Percentiles rank a stretch among this genome's conserved stretches.
These are phyloP conservation scores for Fraxinus latifolia DNA, from an alignment of 305 asterid genomes.

Conservation along the genomic window DNA sequence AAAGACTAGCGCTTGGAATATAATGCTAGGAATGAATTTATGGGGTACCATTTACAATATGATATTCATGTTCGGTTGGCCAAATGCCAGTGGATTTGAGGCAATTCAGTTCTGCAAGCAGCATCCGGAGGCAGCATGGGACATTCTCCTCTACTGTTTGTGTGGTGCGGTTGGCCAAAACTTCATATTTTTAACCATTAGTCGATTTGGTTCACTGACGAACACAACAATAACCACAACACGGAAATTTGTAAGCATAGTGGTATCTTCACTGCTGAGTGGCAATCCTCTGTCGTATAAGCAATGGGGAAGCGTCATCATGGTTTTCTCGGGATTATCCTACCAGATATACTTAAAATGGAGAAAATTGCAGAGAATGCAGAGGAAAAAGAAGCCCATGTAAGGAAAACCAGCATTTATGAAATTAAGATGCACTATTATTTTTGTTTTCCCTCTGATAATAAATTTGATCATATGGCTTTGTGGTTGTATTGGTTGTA, in stretches of 20 bases:
- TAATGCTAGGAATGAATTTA: constrained; percentile 97
- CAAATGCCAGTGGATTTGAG: constrained; percentile 74
- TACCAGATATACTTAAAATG: constrained; percentile 90
- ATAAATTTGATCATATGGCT: constrained; percentile 16
- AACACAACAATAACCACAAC: constrained; percentile 97
- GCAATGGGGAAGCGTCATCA: constrained; percentile 87
- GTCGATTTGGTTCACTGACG: constrained; percentile 88
- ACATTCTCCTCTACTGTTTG: constrained; percentile 75
- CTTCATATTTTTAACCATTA: constrained; percentile 86
- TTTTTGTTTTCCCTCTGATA: constrained; percentile 16
- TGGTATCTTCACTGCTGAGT: constrained; percentile 77
- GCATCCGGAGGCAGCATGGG: constrained; percentile 98
- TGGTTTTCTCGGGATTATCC: constrained; percentile 95
- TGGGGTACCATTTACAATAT: constrained; percentile 95
- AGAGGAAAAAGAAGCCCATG: constrained; percentile 65
- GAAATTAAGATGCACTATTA: constrained; percentile 13
- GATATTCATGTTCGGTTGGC: constrained; percentile 92
- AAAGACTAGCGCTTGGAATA: constrained; percentile 90
- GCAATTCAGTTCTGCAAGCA: constrained; percentile 80
- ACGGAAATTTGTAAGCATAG: constrained; percentile 96
- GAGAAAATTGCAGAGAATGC: constrained; percentile 64
- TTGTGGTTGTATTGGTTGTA: constrained; percentile 12
- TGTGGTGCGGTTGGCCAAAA: constrained; percentile 98
- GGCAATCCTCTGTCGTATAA: constrained; percentile 83
- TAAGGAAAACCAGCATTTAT: constrained; percentile 25